phyloP scores from a whole-genome alignment of 1,139 yeast species.

The Scheffersomyces illinoinensis region DNA sequence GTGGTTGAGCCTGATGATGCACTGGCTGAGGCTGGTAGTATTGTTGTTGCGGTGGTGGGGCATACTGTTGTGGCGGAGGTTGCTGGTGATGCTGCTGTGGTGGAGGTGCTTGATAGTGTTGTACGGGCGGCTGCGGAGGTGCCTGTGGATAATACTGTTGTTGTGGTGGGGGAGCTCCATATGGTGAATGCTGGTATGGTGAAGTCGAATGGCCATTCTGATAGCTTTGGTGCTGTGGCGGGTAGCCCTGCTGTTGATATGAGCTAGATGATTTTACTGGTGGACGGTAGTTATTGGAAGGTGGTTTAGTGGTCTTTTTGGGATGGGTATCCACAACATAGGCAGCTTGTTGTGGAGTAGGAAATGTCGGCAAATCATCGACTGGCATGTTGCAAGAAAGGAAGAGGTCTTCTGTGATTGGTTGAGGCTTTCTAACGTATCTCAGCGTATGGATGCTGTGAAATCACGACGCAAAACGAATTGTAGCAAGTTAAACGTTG shows the following conservation, averaged over 20 bases:
- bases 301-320: neutral
- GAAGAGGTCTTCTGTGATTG: neutral
- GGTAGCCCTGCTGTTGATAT: slow-evolving; percentile 13
- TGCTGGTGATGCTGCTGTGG: slow-evolving; percentile 17
- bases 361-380: slow-evolving; percentile 49
- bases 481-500: neutral
- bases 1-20: slow-evolving; percentile 9
- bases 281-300: neutral
- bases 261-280: slow-evolving; percentile 12
- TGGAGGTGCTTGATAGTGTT: slow-evolving; percentile 13
- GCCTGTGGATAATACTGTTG: slow-evolving; percentile 15
- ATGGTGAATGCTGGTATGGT: slow-evolving; percentile 12
- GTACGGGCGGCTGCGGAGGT: slow-evolving; percentile 15
- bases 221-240: slow-evolving; percentile 6
- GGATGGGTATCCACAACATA: slow-evolving; percentile 23
- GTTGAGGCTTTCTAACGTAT: neutral
- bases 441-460: neutral
- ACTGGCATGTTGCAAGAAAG: slow-evolving; percentile 19
- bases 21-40: slow-evolving; percentile 4
- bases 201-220: slow-evolving; percentile 11
- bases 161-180: slow-evolving; percentile 16
- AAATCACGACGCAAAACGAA: neutral
- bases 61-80: slow-evolving; percentile 12
- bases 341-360: slow-evolving; percentile 50
- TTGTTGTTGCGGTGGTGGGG: slow-evolving; percentile 9